Base-by-base conservation (phyloP, 306 rosid genomes). In the Vicia sativa region DNA sequence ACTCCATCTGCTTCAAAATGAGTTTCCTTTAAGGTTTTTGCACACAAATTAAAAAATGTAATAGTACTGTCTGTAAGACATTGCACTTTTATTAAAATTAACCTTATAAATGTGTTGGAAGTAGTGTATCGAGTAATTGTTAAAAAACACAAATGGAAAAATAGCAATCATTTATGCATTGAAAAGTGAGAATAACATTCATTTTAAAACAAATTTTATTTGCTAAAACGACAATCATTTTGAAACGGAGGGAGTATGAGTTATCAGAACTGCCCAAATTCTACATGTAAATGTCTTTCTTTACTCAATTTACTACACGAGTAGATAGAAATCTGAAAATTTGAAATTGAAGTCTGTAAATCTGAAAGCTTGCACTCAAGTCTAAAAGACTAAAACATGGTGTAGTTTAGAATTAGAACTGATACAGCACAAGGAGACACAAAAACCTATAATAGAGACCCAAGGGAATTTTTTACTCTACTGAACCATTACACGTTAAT, bases 281-380 rank as follows among this genome's bases (percentile, higher is more conserved):
- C 65, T 39, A 28, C 50, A 45, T 35, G 56, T 76, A 60, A 29
- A 38, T 56, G 35, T 75, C 69, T 70, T 49, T 49, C 56, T 49
- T 50, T 52, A 52, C 57, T 52, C 57, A 52, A 52, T 19, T 21
- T 52, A 52, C 57, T 21, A 14, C 57, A 52, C 11, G 31, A 21
- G 14, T 52, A 11, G 31, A 19, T 52, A 9, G 57, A 52, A 10
- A 19, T 52, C 31, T 52, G 31, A 48, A 48, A 16, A 16, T 16
- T 48, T 48, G 55, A 48, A 48, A 48, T 44, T n/a, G n/a, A n/a
- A 21, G 2, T 21, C 23, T 21, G 23, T 1, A 21, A 21, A 21
- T 21, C 23, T 21, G 23, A 21, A 21, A 21, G 57, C 57, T 50
- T 16, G 29, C 29, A 50, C 31, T 52, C 11, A 21, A 52, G 7